Evolutionary conservation across 2,329 filamentous ascomycete species (phyloP), one percentile per base, ranked within the genome.

Genomic region (Fusarium continuum): DNA sequence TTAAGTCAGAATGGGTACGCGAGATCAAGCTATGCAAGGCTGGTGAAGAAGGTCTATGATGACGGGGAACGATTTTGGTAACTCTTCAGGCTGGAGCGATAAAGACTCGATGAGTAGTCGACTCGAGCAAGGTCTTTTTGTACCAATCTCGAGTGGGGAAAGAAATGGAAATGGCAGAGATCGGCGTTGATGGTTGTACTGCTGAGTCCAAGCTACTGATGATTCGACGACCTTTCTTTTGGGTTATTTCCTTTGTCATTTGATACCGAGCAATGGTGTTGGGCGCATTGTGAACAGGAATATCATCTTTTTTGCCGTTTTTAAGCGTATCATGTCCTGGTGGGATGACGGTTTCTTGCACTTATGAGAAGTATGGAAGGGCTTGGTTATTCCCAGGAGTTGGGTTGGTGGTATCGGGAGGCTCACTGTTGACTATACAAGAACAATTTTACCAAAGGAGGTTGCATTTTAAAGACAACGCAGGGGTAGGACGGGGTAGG

Each of bases 1-100:
- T 99, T 72, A 97, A 97, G 78, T 98, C 94, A 5, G 95, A 99
- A 81, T 99, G 95, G 95, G 93, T 95, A 68, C 91, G 95, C 69
- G 94, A 97, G 78, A 97, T 98, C 78, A 96, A 93, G 79, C 85
- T 98, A 55, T 99, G 95, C 82, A 95, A 93, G 78, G 94, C 95
- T 60, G 95, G 94, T 68, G 92, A 98, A 79, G 93, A 98, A 83
- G 95, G 95, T 55, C 89, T 96, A 71, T 97, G 85, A 58, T 31
- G 22, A 34, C 16, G 36, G 31, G 20, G 40, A 29, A 35, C 29
- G 28, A 22, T 17, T 48, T 20, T 38, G 43, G 35, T 8, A 20
- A 29, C 17, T 29, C 28, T 31, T 28, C 20, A 28, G 23, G 39
- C 26, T 43, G 28, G 38, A 29, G 25, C 19, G 40, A 45, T 44